These are phyloP conservation scores for Spongospora subterranea DNA, from an alignment of 208 protist genomes.

Conservation along the genomic window DNA sequence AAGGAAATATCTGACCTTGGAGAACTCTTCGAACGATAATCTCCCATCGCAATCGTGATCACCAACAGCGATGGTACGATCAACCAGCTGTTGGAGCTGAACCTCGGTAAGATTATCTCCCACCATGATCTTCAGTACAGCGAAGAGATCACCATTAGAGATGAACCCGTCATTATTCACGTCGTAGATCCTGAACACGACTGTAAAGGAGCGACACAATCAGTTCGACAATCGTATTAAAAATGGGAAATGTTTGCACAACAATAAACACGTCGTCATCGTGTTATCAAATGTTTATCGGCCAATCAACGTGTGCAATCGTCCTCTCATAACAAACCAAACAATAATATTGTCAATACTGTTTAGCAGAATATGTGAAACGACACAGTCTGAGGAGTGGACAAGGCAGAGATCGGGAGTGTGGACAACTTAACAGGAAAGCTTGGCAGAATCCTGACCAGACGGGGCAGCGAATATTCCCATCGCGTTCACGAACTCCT, in stretches of 20 bases:
- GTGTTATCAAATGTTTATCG: slow-evolving; percentile 17
- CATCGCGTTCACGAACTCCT: slow-evolving; percentile 81
- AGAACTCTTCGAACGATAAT: slow-evolving; percentile 83
- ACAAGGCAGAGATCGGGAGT: neutral
- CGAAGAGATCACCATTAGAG: slow-evolving; percentile 83
- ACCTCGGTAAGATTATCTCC: slow-evolving; percentile 77
- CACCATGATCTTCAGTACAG: slow-evolving; percentile 87
- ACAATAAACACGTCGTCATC: neutral
- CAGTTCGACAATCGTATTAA: neutral
- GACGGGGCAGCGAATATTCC: slow-evolving; percentile 75
- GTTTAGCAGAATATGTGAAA: slow-evolving; percentile 27
- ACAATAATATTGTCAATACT: neutral
- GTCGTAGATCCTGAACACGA: slow-evolving; percentile 84
- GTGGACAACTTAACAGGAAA: slow-evolving; percentile 72
- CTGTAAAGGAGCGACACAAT: slow-evolving; percentile 62
- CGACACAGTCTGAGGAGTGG: neutral
- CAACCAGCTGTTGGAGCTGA: slow-evolving; percentile 78
- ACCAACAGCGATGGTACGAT: slow-evolving; percentile 83
- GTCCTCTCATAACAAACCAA: neutral
- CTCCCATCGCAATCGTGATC: slow-evolving; percentile 82
- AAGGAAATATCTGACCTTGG: slow-evolving; percentile 31
- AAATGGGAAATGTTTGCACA: neutral
- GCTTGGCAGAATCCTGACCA: slow-evolving; percentile 73
- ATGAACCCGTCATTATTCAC: slow-evolving; percentile 85
- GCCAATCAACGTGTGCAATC: slow-evolving; percentile 36